phyloP scores from a whole-genome alignment of 371 early-diverging fungal species.

The Neoconidiobolus thromboides region DNA sequence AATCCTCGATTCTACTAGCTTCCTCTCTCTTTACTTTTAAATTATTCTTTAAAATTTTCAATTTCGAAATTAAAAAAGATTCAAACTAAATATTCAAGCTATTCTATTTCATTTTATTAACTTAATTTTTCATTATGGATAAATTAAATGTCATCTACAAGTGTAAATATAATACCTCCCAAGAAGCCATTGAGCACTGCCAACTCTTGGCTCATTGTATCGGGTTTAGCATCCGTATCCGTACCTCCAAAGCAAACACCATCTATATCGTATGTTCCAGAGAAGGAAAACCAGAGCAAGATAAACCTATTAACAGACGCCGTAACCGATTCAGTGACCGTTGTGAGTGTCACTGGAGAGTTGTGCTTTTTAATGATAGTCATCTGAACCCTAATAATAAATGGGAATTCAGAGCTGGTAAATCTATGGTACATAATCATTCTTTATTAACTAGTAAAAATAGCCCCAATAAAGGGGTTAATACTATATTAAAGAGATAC shows the following conservation, averaged over 20 bases:
- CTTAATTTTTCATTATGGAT: not conserved
- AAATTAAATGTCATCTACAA: not conserved
- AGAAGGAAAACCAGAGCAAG: slow-evolving; percentile 2
- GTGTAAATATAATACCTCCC: not conserved
- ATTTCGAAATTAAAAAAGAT: too few relatives aligned
- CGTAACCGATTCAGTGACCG: slow-evolving; percentile 3
- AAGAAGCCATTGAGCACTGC: slow-evolving; percentile 3
- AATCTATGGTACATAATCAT: slow-evolving; percentile 14
- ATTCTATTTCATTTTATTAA: too few relatives aligned
- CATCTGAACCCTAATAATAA: not conserved
- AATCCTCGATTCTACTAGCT: too few relatives aligned
- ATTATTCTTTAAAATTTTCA: too few relatives aligned
- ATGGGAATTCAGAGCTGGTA: slow-evolving; percentile 5
- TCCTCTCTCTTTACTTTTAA: too few relatives aligned
- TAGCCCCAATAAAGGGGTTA: too few relatives aligned
- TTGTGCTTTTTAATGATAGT: not conserved
- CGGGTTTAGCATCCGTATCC: slow-evolving; percentile 4
- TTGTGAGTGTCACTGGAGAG: slow-evolving; percentile 5
- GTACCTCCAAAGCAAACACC: slow-evolving; percentile 3
- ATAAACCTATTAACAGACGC: not conserved
- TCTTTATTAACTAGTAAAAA: not conserved
- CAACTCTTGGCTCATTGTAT: not conserved
- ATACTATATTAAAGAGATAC: too few relatives aligned
- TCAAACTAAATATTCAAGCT: too few relatives aligned
- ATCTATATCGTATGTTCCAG: slow-evolving; percentile 6